Evolutionary conservation across 192 early-diverging fungal genomes (phyloP).

Genomic region (Piromyces finnis): DNA sequence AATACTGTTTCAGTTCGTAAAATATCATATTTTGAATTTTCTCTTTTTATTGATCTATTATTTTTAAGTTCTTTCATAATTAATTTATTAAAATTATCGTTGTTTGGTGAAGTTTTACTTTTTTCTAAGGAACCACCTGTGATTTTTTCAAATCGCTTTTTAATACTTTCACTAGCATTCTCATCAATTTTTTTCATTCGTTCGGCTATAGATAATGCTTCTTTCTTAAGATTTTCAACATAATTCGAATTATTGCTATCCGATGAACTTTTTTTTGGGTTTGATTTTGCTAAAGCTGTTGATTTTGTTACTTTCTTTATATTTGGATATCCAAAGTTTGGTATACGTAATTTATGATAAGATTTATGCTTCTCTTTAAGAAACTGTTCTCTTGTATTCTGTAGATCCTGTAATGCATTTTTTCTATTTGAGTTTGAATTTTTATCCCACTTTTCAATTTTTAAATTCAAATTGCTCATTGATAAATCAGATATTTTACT

Average conservation of each 20-base stretch:
- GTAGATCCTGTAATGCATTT: neutral
- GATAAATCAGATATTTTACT: neutral
- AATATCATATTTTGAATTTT: no score
- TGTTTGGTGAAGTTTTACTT: neutral
- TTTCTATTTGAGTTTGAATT: neutral
- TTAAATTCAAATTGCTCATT: neutral
- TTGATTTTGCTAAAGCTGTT: neutral
- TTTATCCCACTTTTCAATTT: neutral
- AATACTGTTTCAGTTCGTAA: no score
- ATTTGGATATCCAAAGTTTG: neutral
- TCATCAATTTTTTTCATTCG: neutral
- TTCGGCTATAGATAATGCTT: neutral
- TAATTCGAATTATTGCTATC: neutral
- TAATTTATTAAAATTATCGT: neutral
- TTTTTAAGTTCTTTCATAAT: no score
- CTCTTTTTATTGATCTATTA: no score
- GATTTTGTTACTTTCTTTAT: neutral
- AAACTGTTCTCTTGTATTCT: neutral
- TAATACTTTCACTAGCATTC: neutral
- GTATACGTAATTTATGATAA: neutral
- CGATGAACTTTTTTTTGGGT: neutral
- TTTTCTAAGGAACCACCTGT: neutral
- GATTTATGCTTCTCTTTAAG: neutral
- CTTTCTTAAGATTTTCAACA: neutral
- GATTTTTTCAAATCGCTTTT: neutral